Evolutionary conservation across 768 basidiomycete species (phyloP), one percentile per base, ranked within the genome.

Genomic region (Dioszegia crocea): DNA sequence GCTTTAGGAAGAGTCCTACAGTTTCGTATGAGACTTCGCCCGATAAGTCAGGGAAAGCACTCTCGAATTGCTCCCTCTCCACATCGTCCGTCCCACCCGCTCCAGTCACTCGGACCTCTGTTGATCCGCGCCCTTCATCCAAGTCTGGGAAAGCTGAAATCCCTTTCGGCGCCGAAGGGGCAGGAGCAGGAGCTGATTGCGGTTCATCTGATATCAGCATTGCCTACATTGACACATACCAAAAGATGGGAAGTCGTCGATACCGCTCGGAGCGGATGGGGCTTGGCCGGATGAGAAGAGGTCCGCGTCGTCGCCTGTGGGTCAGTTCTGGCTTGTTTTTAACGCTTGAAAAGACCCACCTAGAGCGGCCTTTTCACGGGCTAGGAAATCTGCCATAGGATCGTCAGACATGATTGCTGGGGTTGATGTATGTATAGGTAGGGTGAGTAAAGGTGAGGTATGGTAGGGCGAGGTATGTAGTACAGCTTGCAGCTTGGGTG

Each of bases 381-480:
- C 75, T 19, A 76, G 65, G 67, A 75, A 76, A 56, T 74, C 75
- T 24, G 75, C 75, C 59, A 70, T 74, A 31, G 71, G 73, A 64
- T 76, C 75, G 62, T 76, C 69, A 41, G 67, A 68, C 67, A 70
- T 71, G 29, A 14, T 40, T 24, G 54, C 29, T 48, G 52, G 43
- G 33, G 33, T 33, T 6, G 49, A 52, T 30, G 36, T 24, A 45
- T 41, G 36, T 38, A 23, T n/a, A 24, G 26, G 39, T 30, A 46
- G 43, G 24, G 50, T 14, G 19, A 14, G 48, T 50, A 31, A 21
- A n/a, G 27, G 39, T 24, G 36, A 41, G 50, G 16, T 16, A 29
- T 6, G n/a, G 27, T 26, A 12, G 26, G 36, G 5, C 39, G 4
- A 11, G n/a, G 41, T 51, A 36, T 8, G 45, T 10, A n/a, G 43